phyloP scores from a whole-genome alignment of 2,329 filamentous ascomycete genomes.

The Penicillium aurantiogriseum region DNA sequence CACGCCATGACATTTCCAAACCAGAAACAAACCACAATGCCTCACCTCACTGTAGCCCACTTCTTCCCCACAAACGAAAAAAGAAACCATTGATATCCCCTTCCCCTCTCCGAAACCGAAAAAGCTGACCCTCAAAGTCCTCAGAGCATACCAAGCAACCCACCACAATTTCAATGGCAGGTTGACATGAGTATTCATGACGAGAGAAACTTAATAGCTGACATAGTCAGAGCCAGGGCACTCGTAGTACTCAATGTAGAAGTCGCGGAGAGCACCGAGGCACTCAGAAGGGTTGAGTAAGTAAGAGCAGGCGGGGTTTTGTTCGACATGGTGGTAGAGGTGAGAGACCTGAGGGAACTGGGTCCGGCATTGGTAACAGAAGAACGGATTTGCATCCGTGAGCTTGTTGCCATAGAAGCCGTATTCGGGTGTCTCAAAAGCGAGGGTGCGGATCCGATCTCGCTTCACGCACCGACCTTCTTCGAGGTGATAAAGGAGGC shows the following conservation, averaged over 20 bases:
- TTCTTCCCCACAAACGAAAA: not conserved
- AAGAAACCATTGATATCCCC: not conserved
- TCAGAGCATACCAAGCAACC: not conserved
- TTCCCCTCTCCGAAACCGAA: too few relatives aligned
- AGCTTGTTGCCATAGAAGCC: not conserved
- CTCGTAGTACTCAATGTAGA: constrained; percentile 7
- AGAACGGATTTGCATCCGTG: not conserved
- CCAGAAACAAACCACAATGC: not conserved
- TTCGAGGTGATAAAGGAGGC: not conserved
- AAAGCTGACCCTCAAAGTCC: not conserved
- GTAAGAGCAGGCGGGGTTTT: not conserved
- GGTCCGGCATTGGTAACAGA: not conserved
- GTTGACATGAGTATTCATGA: not conserved
- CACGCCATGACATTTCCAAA: not conserved
- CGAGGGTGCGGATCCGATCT: not conserved
- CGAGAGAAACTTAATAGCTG: not conserved
- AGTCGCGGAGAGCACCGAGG: not conserved
- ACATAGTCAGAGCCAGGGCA: not conserved
- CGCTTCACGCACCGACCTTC: not conserved
- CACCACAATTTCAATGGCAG: not conserved
- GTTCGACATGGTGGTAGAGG: not conserved
- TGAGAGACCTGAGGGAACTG: not conserved
- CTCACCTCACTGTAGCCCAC: not conserved
- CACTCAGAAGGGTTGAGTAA: not conserved
- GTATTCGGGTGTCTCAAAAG: constrained; percentile 4